Percentiles rank a stretch among this genome's conserved stretches.
phyloP scores from a whole-genome alignment of 257 asterid genomes.

The Plantago ovata region DNA sequence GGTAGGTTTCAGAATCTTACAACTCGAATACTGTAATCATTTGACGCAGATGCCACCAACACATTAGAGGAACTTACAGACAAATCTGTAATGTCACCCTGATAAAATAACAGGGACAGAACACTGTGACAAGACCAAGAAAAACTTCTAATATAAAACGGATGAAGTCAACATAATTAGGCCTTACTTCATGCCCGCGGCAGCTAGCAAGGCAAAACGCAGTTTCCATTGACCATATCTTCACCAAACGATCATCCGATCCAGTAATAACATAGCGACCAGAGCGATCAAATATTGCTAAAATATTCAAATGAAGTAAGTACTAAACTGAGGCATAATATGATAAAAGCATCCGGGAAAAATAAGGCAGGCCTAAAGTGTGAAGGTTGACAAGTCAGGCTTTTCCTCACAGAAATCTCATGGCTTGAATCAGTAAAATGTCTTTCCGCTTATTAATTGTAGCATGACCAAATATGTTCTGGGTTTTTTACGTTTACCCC shows the following conservation, averaged over 20 bases:
- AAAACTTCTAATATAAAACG: background rate
- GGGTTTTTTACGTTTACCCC: too few species aligned
- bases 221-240: constrained; percentile 99
- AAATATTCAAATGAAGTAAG: constrained; percentile 24
- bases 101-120: constrained; percentile 22
- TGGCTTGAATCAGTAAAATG: too few species aligned
- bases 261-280: constrained; percentile 98
- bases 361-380: too few species aligned
- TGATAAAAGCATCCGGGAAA: background rate
- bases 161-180: constrained; percentile 12
- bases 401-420: too few species aligned
- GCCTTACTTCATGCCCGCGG: constrained; percentile 96
- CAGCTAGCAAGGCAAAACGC: constrained; percentile 95
- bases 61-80: constrained; percentile 87
- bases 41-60: constrained; percentile 91
- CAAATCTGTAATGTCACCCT: constrained; percentile 98
- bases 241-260: constrained; percentile 96
- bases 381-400: too few species aligned
- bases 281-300: constrained; percentile 93
- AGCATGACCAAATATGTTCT: too few species aligned
- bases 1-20: constrained; percentile 50
- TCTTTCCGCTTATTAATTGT: too few species aligned
- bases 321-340: background rate
- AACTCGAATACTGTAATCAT: constrained; percentile 92
- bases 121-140: constrained; percentile 1